phyloP scores from a whole-genome alignment of 1,139 yeast species.

The Magnusiomyces magnusii region DNA sequence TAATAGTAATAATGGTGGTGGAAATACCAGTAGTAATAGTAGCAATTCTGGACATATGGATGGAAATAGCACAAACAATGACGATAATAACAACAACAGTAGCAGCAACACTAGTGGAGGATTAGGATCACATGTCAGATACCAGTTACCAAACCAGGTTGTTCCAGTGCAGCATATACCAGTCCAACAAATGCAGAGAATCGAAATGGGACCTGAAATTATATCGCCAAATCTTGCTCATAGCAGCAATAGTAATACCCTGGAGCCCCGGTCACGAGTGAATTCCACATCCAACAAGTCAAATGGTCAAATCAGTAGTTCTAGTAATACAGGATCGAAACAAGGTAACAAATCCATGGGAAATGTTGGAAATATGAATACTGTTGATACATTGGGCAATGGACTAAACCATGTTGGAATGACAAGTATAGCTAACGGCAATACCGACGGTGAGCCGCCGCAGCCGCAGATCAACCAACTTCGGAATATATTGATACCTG shows the following conservation, averaged over 20 bases:
- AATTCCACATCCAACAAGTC: neutral
- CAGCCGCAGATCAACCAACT: neutral
- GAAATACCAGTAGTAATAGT: neutral
- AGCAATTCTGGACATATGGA: neutral
- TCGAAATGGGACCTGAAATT: neutral
- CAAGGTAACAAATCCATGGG: neutral
- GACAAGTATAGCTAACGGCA: neutral
- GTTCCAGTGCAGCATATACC: neutral
- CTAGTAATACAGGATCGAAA: neutral
- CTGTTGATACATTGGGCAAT: neutral
- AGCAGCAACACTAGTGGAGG: neutral
- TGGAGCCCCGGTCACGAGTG: neutral
- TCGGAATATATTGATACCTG: neutral
- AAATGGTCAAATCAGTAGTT: neutral
- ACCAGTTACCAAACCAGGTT: neutral
- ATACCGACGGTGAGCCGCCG: neutral
- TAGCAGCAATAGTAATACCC: neutral
- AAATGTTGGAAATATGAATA: neutral
- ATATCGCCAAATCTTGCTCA: neutral
- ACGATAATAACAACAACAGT: neutral
- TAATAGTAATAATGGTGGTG: neutral
- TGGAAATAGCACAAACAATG: neutral
- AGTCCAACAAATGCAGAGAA: neutral
- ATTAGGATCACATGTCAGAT: neutral
- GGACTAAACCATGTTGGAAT: neutral